Percentiles rank a stretch among this genome's conserved stretches.
Conservation (phyloP, 169 alveolate genomes). For the Plasmodium berghei region DNA sequence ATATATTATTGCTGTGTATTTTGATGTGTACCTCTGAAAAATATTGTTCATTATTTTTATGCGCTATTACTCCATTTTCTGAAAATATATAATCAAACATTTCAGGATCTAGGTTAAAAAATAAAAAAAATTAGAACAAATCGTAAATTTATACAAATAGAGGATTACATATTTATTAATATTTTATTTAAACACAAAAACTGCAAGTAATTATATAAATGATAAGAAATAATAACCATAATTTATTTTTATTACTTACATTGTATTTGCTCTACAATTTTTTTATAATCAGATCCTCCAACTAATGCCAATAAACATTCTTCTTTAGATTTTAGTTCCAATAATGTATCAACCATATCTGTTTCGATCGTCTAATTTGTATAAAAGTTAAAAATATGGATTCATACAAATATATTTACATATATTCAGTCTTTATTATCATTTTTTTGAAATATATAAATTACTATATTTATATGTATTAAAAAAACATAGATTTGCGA, state of each 20-base stretch:
- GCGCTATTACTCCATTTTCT: constrained; percentile 94
- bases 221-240: background rate
- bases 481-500: no score
- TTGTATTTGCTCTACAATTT: constrained; percentile 85
- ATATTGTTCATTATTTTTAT: constrained; percentile 87
- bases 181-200: no score
- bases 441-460: no score
- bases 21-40: constrained; percentile 71
- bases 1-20: no score
- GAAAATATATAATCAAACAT: constrained; percentile 88
- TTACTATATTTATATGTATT: no score
- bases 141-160: no score
- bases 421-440: background rate
- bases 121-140: background rate
- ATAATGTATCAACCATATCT: constrained; percentile 84
- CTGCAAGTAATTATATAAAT: no score
- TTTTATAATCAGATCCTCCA: constrained; percentile 90
- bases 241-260: constrained; percentile 51
- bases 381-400: background rate
- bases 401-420: background rate
- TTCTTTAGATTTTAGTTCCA: constrained; percentile 69
- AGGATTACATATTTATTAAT: no score
- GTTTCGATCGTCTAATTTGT: constrained; percentile 77
- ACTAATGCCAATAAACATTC: constrained; percentile 83
- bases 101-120: constrained; percentile 61